These are phyloP conservation scores for Chytridiales sp. DNA, from an alignment of 371 early-diverging fungal genomes.

Conservation along the genomic window DNA sequence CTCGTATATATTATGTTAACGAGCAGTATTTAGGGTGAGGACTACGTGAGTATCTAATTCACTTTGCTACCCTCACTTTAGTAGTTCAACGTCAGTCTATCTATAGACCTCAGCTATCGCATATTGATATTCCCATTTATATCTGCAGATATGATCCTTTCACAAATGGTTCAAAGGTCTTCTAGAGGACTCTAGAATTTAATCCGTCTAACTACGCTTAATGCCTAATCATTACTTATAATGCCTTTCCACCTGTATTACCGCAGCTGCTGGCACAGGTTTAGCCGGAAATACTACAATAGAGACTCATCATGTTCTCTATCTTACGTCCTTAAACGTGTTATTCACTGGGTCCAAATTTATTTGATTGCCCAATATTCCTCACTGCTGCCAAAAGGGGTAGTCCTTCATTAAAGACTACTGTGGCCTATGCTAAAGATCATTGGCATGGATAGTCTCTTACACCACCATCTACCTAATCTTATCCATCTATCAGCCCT, in stretches of 20 bases:
- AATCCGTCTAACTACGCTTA: constrained; percentile 55
- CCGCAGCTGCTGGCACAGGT: constrained; percentile 62
- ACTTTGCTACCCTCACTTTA: constrained; percentile 57
- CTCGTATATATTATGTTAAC: constrained; percentile 47
- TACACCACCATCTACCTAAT: constrained; percentile 51
- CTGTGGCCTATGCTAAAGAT: constrained; percentile 61
- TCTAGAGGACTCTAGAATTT: constrained; percentile 43
- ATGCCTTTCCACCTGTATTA: constrained; percentile 56
- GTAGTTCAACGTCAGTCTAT: constrained; percentile 56
- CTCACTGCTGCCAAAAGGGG: constrained; percentile 54
- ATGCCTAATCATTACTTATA: constrained; percentile 54
- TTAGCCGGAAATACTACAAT: constrained; percentile 50
- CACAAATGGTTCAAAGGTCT: constrained; percentile 52
- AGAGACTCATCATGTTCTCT: constrained; percentile 40
- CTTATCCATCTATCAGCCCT: constrained; percentile 30
- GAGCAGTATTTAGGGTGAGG: constrained; percentile 56
- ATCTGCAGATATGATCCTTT: constrained; percentile 52
- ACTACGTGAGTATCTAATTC: constrained; percentile 61
- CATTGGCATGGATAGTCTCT: constrained; percentile 49
- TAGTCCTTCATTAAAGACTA: constrained; percentile 32
- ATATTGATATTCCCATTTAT: constrained; percentile 49
- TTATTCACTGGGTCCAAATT: constrained; percentile 57
- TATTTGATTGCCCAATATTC: constrained; percentile 58
- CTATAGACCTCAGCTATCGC: constrained; percentile 51
- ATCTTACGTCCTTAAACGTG: constrained; percentile 39